Evolutionary conservation across 768 basidiomycete species (phyloP).

Genomic region (Xerocomus spinulosus): DNA sequence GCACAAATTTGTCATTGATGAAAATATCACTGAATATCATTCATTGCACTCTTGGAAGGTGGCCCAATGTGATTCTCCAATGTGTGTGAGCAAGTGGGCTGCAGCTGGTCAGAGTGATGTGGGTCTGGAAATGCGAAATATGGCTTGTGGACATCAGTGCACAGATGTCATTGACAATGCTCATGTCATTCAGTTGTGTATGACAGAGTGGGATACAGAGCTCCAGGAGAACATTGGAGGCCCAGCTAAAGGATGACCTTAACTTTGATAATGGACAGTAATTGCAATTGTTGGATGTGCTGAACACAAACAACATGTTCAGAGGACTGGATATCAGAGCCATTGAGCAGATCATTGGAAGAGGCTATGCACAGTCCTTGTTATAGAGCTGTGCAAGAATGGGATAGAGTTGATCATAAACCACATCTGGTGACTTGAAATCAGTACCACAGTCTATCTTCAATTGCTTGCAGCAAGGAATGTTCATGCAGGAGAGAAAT

Average conservation of each 20-base stretch:
- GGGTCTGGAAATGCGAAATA: not conserved
- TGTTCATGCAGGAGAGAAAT: conserved; percentile 3
- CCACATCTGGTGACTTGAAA: too few relatives aligned
- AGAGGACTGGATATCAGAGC: not conserved
- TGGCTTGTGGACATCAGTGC: not conserved
- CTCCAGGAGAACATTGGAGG: conserved; percentile 3
- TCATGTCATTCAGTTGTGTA: not conserved
- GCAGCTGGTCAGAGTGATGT: too few relatives aligned
- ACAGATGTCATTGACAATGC: not conserved
- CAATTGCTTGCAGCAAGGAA: not conserved
- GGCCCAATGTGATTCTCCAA: conserved; percentile 1
- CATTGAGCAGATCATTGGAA: not conserved
- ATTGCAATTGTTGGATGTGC: not conserved
- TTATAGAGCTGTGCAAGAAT: not conserved
- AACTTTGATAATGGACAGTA: not conserved
- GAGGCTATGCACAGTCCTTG: not conserved
- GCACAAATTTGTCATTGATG: too few relatives aligned
- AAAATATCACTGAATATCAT: too few relatives aligned
- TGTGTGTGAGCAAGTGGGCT: not conserved
- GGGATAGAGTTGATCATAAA: not conserved
- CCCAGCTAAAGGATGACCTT: not conserved
- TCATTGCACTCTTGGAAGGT: not conserved
- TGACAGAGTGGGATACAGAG: not conserved
- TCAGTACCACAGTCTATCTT: not conserved
- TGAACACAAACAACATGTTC: not conserved